These are phyloP conservation scores for Ophioceras dolichostomum DNA, from an alignment of 2,329 filamentous ascomycete species.

Conservation along the genomic window DNA sequence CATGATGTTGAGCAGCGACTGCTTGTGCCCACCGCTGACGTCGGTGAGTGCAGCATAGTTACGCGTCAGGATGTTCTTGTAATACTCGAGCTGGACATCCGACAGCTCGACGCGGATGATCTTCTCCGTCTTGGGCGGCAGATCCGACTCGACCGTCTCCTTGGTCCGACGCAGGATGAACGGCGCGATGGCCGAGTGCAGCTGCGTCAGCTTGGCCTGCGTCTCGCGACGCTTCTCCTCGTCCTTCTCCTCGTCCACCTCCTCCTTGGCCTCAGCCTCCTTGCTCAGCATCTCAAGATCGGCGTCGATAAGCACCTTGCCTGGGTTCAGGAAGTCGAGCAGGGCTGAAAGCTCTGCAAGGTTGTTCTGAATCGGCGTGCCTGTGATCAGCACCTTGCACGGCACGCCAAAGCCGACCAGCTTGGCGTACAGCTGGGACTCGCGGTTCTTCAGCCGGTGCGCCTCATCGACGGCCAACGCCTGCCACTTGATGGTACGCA, in stretches of 20 bases:
- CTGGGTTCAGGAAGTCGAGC: slow-evolving; percentile 96
- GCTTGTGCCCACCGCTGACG: slow-evolving; percentile 81
- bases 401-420: slow-evolving; percentile 78
- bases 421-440: slow-evolving; percentile 83
- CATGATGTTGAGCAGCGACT: slow-evolving; percentile 94
- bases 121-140: slow-evolving; percentile 96
- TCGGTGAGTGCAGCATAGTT: slow-evolving; percentile 94
- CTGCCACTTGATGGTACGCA: slow-evolving; percentile 93
- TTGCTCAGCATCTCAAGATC: slow-evolving; percentile 69
- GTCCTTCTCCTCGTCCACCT: slow-evolving; percentile 17
- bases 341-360: slow-evolving; percentile 83
- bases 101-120: slow-evolving; percentile 97
- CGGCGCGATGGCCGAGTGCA: slow-evolving; percentile 79
- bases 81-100: slow-evolving; percentile 93
- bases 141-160: slow-evolving; percentile 90
- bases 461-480: slow-evolving; percentile 94
- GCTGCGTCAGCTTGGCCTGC: slow-evolving; percentile 72
- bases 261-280: slow-evolving; percentile 15
- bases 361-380: slow-evolving; percentile 96
- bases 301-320: slow-evolving; percentile 79
- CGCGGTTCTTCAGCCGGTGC: slow-evolving; percentile 90
- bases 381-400: slow-evolving; percentile 85
- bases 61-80: slow-evolving; percentile 95
- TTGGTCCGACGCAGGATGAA: slow-evolving; percentile 95
- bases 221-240: slow-evolving; percentile 54